Evolutionary conservation across 495 filamentous ascomycete species (phyloP), one percentile per base, ranked within the genome.

Genomic region (Schizothecium vesticola): DNA sequence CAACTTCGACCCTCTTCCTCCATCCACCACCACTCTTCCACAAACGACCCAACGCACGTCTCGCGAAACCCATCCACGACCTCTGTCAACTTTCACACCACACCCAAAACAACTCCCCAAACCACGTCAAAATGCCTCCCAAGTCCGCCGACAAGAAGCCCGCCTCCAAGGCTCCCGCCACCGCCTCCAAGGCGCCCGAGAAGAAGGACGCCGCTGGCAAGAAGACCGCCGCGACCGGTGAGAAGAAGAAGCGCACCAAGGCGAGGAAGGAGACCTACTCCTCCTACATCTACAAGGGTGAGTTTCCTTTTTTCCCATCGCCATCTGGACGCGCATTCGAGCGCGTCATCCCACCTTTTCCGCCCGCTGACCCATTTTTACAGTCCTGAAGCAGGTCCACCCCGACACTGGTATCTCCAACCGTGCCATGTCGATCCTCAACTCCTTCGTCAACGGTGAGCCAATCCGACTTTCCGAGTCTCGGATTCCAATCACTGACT

Each of bases 201-300:
- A 97, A 98, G 91, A 97, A 98, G 90, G 94, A 97, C 81, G 96
- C 94, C 70, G 43, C 43, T n/a, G 94, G 94, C 85, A 99, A 99
- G 92, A 99, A 97, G 90, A 97, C 95, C 56, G 92, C 95, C 51
- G 88, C 93, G 55, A 85, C 92, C 77, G 95, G 94, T 69, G 95
- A 98, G 69, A 98, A 99, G 93, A 99, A 98, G 92, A 99, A 99
- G 93, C 92, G 96, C 75, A 96, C 92, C 87, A 99, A 99, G 94
- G 91, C 95, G 74, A 90, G 95, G 83, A 97, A 97, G 91, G 95
- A 99, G 89, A 99, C 95, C 64, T 99, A 99, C 86, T 96, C 92
- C 73, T 95, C 91, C 57, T 99, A 99, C 90, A 99, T 99, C 87
- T 99, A 99, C 90, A 99, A 99, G 87, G 95, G 95, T 97, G 82